Conservation (phyloP, 179 eudicot species). For the Silene coronaria region DNA sequence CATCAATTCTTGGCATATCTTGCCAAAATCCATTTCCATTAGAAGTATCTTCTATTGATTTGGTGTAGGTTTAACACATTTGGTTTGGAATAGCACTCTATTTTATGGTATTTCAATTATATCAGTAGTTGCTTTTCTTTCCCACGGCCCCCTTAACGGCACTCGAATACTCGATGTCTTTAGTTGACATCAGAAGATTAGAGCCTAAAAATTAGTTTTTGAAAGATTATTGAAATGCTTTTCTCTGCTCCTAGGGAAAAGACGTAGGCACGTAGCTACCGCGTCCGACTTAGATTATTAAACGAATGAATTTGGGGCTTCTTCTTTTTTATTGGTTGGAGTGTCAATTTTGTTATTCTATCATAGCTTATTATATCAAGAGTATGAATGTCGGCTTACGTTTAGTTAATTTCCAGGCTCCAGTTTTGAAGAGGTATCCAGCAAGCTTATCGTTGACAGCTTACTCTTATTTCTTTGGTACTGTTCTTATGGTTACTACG, state of each 20-base stretch:
- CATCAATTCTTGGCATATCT: no score
- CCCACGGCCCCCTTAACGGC: no score
- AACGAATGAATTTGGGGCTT: neutral
- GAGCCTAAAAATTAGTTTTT: no score
- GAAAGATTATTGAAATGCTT: no score
- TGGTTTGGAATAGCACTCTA: no score
- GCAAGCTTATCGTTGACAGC: constrained; percentile 96
- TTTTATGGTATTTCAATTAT: no score
- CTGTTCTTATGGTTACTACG: constrained; percentile 54
- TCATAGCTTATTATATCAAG: neutral
- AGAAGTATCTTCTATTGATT: no score
- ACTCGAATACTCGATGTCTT: no score
- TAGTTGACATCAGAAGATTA: no score
- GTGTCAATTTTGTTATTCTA: neutral
- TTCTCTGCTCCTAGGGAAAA: neutral
- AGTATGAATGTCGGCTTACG: constrained; percentile 9
- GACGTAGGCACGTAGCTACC: neutral
- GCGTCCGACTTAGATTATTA: neutral
- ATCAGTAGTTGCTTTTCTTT: no score
- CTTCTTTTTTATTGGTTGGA: neutral
- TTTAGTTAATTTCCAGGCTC: constrained; percentile 57
- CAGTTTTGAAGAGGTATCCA: constrained; percentile 78
- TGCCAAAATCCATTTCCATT: no score
- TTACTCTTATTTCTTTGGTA: constrained; percentile 82
- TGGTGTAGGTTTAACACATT: no score